A percentile compares a stretch with the other conserved stretches of the same genome.
Evolutionary conservation across 139 green algal genomes (phyloP).

Genomic region (Haematococcus sp.): DNA sequence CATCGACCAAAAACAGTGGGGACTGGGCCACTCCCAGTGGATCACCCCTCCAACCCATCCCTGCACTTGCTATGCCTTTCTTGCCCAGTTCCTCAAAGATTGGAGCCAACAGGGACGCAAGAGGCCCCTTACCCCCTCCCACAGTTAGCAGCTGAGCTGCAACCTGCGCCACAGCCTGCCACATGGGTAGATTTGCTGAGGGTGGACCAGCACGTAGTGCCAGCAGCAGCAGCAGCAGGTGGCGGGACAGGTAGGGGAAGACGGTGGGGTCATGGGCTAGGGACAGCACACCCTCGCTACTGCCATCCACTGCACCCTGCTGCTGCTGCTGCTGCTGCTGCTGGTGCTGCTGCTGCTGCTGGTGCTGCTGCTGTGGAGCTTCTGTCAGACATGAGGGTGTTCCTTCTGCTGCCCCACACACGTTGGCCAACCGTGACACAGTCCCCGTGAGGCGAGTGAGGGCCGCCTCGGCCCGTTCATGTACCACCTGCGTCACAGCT

Average conservation of each 20-base stretch:
- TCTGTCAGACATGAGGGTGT: background rate
- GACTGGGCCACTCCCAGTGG: no score
- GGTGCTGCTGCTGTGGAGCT: background rate
- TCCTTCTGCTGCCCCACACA: background rate
- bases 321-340: background rate
- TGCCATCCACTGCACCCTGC: background rate
- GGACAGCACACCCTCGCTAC: conserved; percentile 13
- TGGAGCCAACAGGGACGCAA: no score
- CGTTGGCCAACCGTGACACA: background rate
- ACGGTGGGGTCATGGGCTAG: conserved; percentile 32
- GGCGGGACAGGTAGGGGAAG: conserved; percentile 42
- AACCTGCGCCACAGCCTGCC: no score
- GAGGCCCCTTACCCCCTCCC: no score
- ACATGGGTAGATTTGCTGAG: no score
- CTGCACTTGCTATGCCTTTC: no score
- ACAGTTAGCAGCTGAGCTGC: no score
- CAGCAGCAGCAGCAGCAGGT: conserved; percentile 34
- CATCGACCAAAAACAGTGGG: no score
- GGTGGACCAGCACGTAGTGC: no score
- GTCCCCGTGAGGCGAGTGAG: background rate
- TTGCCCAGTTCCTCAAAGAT: no score
- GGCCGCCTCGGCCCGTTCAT: background rate
- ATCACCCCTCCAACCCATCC: no score
- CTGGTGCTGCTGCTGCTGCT: background rate
- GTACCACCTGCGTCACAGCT: background rate